phyloP scores from a whole-genome alignment of 2,329 filamentous ascomycete species.

The Cladophialophora chaetospira region DNA sequence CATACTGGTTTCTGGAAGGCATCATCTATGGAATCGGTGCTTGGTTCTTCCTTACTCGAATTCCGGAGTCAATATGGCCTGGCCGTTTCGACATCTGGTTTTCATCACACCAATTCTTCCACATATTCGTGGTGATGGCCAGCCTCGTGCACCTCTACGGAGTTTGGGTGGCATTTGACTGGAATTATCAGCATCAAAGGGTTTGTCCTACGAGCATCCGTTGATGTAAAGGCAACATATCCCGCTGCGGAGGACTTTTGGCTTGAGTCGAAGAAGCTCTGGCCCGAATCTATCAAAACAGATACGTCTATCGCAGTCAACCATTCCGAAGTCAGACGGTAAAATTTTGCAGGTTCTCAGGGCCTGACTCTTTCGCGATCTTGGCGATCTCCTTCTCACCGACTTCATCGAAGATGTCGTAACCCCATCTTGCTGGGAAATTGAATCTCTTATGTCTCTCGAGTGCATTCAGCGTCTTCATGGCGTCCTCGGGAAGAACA shows the following conservation, averaged over 20 bases:
- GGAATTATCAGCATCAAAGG: constrained; percentile 35
- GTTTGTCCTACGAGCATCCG: constrained; percentile 21
- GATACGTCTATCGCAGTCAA: not conserved
- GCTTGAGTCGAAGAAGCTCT: too few relatives aligned
- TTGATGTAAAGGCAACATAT: not conserved
- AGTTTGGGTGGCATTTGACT: constrained; percentile 39
- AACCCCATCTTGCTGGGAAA: constrained; percentile 41
- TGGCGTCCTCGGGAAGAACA: constrained; percentile 40
- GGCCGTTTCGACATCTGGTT: constrained; percentile 41
- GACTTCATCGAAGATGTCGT: constrained; percentile 43
- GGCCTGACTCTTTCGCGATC: constrained; percentile 22
- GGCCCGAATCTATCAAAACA: too few relatives aligned
- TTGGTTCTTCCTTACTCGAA: constrained; percentile 34
- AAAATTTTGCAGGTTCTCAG: constrained; percentile 28
- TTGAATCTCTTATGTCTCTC: constrained; percentile 43
- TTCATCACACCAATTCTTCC: constrained; percentile 40
- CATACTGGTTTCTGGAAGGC: constrained; percentile 40
- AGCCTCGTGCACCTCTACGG: constrained; percentile 45
- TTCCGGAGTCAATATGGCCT: constrained; percentile 35
- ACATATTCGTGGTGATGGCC: constrained; percentile 44
- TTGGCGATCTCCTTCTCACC: constrained; percentile 39
- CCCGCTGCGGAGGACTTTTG: too few relatives aligned
- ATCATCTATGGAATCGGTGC: constrained; percentile 46
- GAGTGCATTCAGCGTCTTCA: constrained; percentile 39
- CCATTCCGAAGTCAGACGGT: constrained; percentile 7